Conservation (phyloP, 345 rosid genomes). For the Psidium guajava region DNA sequence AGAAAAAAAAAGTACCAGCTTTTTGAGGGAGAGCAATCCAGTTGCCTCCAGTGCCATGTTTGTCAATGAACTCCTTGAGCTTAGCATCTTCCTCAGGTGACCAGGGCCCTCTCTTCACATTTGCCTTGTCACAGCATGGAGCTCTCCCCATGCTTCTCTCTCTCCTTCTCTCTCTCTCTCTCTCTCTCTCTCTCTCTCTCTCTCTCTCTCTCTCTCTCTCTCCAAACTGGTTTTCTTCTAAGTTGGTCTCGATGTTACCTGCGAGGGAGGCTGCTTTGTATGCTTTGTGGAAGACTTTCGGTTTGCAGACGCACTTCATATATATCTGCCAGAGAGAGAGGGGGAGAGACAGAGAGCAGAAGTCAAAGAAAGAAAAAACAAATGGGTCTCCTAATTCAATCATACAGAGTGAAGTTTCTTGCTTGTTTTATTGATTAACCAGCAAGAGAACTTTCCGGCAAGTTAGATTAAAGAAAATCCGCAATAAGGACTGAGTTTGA, state of each 20-base stretch:
- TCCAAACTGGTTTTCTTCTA: not conserved
- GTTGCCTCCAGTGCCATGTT: conserved; percentile 61
- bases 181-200: not conserved
- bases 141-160: conserved; percentile 60
- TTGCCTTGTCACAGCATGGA: conserved; percentile 89
- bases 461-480: not conserved
- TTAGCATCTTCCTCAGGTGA: conserved; percentile 94
- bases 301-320: not conserved
- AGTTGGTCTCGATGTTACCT: not conserved
- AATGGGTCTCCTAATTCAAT: not conserved
- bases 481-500: not conserved
- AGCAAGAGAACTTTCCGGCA: not conserved
- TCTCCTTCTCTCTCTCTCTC: conserved; percentile 8
- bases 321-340: not conserved
- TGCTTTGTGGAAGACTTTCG: not conserved
- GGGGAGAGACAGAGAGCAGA: not conserved
- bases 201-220: conserved; percentile 5
- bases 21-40: conserved; percentile 83
- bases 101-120: conserved; percentile 92
- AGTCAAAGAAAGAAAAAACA: not conserved
- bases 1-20: conserved; percentile 38
- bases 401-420: not conserved
- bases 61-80: conserved; percentile 56
- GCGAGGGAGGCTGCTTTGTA: not conserved
- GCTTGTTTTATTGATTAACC: not conserved